These are phyloP conservation scores for Aspergillus fumigatiaffinis DNA, from an alignment of 2,329 filamentous ascomycete genomes.

Conservation along the genomic window DNA sequence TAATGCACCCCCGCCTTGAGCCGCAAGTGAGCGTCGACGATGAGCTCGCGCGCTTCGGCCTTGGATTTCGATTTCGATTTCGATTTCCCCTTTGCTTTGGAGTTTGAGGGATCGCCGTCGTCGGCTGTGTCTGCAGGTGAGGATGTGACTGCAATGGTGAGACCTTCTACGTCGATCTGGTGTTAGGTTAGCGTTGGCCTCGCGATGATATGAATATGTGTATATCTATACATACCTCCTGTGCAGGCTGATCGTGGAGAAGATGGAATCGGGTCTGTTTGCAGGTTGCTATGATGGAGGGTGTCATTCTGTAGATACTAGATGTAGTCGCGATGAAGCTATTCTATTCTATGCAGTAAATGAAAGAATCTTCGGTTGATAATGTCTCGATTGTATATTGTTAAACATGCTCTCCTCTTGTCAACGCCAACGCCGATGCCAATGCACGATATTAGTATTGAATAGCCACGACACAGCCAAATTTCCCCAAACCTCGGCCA, in stretches of 20 bases:
- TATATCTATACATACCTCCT: constrained; percentile 44
- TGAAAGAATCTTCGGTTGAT: not conserved
- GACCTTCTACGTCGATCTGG: constrained; percentile 66
- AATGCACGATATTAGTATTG: not conserved
- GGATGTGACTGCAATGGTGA: constrained; percentile 62
- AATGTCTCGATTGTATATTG: not conserved
- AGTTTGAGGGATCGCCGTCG: constrained; percentile 17
- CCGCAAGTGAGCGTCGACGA: constrained; percentile 65
- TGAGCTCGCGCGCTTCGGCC: constrained; percentile 56
- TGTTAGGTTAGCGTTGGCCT: not conserved
- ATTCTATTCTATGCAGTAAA: too few relatives aligned
- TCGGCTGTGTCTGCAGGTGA: constrained; percentile 7
- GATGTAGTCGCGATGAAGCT: not conserved
- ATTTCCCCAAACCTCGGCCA: not conserved
- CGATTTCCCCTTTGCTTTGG: constrained; percentile 38
- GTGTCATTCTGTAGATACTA: constrained; percentile 7
- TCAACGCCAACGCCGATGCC: too few relatives aligned
- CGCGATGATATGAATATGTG: not conserved
- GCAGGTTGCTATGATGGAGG: constrained; percentile 56
- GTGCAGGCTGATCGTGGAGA: constrained; percentile 50
- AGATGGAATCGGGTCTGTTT: constrained; percentile 65
- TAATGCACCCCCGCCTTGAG: constrained; percentile 72
- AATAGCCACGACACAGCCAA: not conserved
- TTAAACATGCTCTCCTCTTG: not conserved
- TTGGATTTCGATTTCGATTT: constrained; percentile 55